phyloP scores from a whole-genome alignment of 495 filamentous ascomycete species.

The Friedmanniomyces simplex region DNA sequence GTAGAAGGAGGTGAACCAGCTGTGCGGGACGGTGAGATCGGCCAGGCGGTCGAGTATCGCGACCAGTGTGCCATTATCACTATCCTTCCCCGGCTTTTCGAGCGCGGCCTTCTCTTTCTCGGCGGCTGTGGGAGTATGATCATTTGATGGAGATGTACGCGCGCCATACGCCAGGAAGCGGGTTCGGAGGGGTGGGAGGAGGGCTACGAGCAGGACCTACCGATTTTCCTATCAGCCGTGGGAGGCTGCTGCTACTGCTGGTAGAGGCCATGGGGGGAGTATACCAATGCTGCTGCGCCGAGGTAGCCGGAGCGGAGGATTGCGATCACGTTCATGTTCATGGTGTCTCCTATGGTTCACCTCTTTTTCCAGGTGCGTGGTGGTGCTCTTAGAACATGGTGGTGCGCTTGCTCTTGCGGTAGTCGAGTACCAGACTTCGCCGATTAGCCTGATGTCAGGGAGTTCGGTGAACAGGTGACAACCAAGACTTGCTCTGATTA shows the following conservation, averaged over 20 bases:
- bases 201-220: slow-evolving; percentile 46
- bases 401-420: no score
- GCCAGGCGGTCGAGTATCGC: slow-evolving; percentile 44
- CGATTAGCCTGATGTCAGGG: no score
- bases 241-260: not conserved
- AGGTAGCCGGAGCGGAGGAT: slow-evolving; percentile 14
- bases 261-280: not conserved
- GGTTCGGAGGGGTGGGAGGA: slow-evolving; percentile 39
- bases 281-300: slow-evolving; percentile 10
- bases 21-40: slow-evolving; percentile 60
- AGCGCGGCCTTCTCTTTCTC: not conserved
- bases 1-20: slow-evolving; percentile 85
- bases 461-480: no score
- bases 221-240: slow-evolving; percentile 17
- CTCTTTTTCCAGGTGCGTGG: not conserved
- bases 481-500: not conserved
- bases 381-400: no score
- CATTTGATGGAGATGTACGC: slow-evolving; percentile 41
- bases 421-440: no score
- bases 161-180: slow-evolving; percentile 53
- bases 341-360: not conserved
- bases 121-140: slow-evolving; percentile 4
- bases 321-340: slow-evolving; percentile 6
- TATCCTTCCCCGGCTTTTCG: not conserved
- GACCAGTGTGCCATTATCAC: not conserved